These are phyloP conservation scores for Mycena polygramma DNA, from an alignment of 768 basidiomycete genomes.

Conservation along the genomic window DNA sequence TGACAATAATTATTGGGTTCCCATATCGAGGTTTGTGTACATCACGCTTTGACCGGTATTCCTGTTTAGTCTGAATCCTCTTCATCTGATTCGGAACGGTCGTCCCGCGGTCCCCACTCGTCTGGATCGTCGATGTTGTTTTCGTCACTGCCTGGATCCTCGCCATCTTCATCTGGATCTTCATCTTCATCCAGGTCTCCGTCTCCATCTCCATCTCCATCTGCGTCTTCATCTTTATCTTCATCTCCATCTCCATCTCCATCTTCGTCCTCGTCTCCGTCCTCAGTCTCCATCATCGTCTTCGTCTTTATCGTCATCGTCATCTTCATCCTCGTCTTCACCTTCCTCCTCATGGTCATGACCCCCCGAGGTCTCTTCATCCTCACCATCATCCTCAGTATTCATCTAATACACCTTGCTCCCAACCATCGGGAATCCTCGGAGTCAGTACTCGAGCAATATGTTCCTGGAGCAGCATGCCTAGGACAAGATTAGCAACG, in stretches of 20 bases:
- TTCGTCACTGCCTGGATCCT: conserved; percentile 31
- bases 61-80: conserved; percentile 17
- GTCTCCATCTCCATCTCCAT: background rate
- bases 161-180: conserved; percentile 11
- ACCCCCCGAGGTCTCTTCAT: conserved; percentile 37
- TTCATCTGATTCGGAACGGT: background rate
- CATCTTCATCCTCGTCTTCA: conserved; percentile 6
- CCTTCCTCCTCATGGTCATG: conserved; percentile 6
- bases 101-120: background rate
- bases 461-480: conserved; percentile 79
- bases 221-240: background rate
- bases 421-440: conserved; percentile 61
- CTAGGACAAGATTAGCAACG: conserved; percentile 47
- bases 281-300: conserved; percentile 31
- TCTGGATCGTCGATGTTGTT: background rate
- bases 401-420: conserved; percentile 44
- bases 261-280: conserved; percentile 10
- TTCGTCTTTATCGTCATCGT: conserved; percentile 36
- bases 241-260: conserved; percentile 11
- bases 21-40: background rate
- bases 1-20: conserved; percentile 22
- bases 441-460: conserved; percentile 59
- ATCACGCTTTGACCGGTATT: conserved; percentile 12
- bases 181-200: conserved; percentile 41
- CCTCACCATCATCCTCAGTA: conserved; percentile 6